Base-by-base conservation (phyloP, 2,329 filamentous ascomycete species). In the Mycosphaerella arachidis region DNA sequence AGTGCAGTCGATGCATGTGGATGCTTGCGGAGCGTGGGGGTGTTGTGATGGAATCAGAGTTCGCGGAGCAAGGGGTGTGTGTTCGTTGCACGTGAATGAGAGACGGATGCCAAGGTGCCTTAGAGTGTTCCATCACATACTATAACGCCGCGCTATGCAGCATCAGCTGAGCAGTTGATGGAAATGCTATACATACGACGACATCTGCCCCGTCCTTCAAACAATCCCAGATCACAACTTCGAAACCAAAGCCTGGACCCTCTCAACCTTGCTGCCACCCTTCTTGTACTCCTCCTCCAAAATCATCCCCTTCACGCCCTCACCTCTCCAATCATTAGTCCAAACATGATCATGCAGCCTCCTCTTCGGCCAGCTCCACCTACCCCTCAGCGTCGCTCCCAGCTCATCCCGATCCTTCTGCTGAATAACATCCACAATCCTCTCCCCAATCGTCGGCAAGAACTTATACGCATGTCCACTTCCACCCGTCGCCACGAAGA, bases 401-500 rank as follows among this genome's bases (percentile, higher is more conserved):
- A 71, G 3, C 60, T 75, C 68, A 70, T 71, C 66, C 55, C 69
- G 64, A 45, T 64, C 68, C 48, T 77, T 70, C 1, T 77, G 75
- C 61, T 79, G 73, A 7, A 85, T 69, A n/a, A 79, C 77, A 62
- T 84, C 79, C 0, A 81, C 76, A 12, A 86, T 79, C 61, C 76
- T 77, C 37, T 80, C 79, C 1, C 84, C 84, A 63, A 87, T 78
- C 3, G 81, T 80, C 0, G 84, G 84, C 53, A 86, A 67, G 60
- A 84, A 86, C 65, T 86, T 87, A 70, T 86, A 87, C 0, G 77
- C 85, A 70, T 87, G 85, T 0, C 85, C 85, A 37, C 79, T 82
- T 0, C 85, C 86, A 0, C 83, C 85, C 0, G 84, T 86, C 2
- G 84, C 84, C 0, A 87, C 77, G 67, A 86, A 82, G 0, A 87